Percentiles rank a stretch among this genome's conserved stretches.
These are phyloP conservation scores for Phytophthora pisi DNA, from an alignment of 352 stramenopile genomes.

Conservation along the genomic window DNA sequence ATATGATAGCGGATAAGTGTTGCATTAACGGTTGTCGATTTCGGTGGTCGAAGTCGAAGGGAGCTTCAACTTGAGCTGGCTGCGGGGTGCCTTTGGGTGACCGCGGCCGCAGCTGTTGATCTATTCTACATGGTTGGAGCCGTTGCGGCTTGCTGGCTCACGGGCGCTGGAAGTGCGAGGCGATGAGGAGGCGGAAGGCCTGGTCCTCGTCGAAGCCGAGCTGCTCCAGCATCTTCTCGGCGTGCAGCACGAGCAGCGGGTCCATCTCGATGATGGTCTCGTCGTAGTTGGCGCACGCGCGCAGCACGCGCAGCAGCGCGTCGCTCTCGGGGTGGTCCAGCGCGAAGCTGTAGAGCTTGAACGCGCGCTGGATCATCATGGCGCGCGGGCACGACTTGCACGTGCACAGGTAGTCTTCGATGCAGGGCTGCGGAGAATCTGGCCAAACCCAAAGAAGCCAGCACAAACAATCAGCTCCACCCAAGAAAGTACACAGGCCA, in stretches of 20 bases:
- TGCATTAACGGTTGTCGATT: not conserved
- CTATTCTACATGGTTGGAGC: not conserved
- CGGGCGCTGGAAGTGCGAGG: slow-evolving; percentile 41
- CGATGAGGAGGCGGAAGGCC: slow-evolving; percentile 60
- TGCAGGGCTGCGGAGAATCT: slow-evolving; percentile 18
- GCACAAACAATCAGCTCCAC: slow-evolving; percentile 2
- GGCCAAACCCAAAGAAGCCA: not conserved
- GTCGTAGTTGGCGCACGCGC: slow-evolving; percentile 72
- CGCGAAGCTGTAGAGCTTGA: slow-evolving; percentile 48
- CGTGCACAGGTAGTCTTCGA: slow-evolving; percentile 67
- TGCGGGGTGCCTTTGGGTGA: not conserved
- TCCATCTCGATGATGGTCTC: slow-evolving; percentile 59
- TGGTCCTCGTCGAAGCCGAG: slow-evolving; percentile 55
- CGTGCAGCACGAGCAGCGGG: slow-evolving; percentile 47
- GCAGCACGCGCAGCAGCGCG: slow-evolving; percentile 56
- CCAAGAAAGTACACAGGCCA: slow-evolving; percentile 5
- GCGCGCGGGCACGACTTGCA: slow-evolving; percentile 70
- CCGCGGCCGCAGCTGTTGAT: not conserved
- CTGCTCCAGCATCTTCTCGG: slow-evolving; percentile 57
- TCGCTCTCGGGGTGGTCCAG: slow-evolving; percentile 39
- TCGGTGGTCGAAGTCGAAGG: slow-evolving; percentile 5
- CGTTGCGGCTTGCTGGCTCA: not conserved
- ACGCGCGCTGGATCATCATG: slow-evolving; percentile 48
- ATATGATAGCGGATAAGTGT: too few relatives aligned
- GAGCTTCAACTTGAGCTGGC: slow-evolving; percentile 7